Evolutionary conservation across 495 filamentous ascomycete genomes (phyloP).

Genomic region (Penicillium maclennaniae): DNA sequence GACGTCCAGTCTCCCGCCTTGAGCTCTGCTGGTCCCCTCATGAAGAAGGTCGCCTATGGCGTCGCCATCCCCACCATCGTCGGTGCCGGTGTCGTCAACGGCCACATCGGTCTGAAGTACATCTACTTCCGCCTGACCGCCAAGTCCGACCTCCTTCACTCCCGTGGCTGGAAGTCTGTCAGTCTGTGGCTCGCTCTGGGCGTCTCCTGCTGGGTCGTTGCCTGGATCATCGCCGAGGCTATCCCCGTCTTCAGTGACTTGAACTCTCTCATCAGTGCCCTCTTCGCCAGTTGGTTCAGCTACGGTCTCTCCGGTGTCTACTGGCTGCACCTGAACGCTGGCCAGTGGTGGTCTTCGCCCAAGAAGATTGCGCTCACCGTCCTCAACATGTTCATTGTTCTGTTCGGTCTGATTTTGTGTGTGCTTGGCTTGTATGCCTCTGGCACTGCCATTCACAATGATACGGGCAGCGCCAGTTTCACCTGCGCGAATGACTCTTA

Average conservation of each 20-base stretch:
- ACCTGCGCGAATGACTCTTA: conserved; percentile 30
- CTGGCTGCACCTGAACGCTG: conserved; percentile 41
- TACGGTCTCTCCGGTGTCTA: conserved; percentile 42
- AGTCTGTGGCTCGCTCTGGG: conserved; percentile 55
- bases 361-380: conserved; percentile 31
- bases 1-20: conserved; percentile 68
- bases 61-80: conserved; percentile 72
- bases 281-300: conserved; percentile 43
- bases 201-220: conserved; percentile 53
- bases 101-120: conserved; percentile 58
- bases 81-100: conserved; percentile 69
- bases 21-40: conserved; percentile 54
- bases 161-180: conserved; percentile 42
- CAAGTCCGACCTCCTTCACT: conserved; percentile 52
- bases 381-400: conserved; percentile 25
- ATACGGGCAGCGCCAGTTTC: conserved; percentile 28
- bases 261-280: conserved; percentile 44
- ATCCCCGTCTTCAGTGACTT: conserved; percentile 67
- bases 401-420: conserved; percentile 28
- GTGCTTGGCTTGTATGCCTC: conserved; percentile 39
- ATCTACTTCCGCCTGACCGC: conserved; percentile 60
- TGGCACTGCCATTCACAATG: conserved; percentile 40
- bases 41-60: conserved; percentile 75
- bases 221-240: conserved; percentile 65
- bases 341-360: conserved; percentile 28